Evolutionary conservation across 2,329 filamentous ascomycete species (phyloP), one percentile per base, ranked within the genome.

Genomic region (Lithohypha guttulata): DNA sequence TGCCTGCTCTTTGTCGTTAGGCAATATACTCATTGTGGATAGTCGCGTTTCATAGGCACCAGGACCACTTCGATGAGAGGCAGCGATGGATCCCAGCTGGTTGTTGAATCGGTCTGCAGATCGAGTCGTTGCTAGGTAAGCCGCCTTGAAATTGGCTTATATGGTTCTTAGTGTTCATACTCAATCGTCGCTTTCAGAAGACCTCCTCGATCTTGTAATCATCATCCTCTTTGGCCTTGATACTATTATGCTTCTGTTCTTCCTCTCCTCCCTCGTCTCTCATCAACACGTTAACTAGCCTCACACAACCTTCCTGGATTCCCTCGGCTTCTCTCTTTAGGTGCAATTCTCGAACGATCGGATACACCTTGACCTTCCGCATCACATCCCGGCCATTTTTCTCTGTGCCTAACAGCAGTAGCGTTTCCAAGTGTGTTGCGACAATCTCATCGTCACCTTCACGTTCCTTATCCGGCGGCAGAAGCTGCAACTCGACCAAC

Each of bases 221-320:
- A 41, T 70, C 66, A 39, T 64, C 56, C 42, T 65, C 58, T 34
- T 65, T 55, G 14, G 57, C 57, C 33, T 63, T 61, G 40, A 55
- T 51, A 14, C 57, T 57, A 33, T 62, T 61, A 39, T 55, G 50
- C 10, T 64, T 58, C 11, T 52, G 53, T 23, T 64, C 62, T 39
- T 63, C 63, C 34, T 69, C 71, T 33, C 70, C 73, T 5, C 64
- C 66, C 56, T 91, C 86, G 30, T 86, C 84, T 41, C 84, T 70
- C 77, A 86, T 85, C 44, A 94, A 58, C 5, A 94, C 77, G 56
- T 98, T 85, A 32, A 98, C 91, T 37, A 96, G 57, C 41, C 91
- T 72, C 59, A 96, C 91, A 53, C 84, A 93, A 1, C 78, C 83
- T 51, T 94, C 87, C 48, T 74, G 71, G 2, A 96, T 84, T 11